Evolutionary conservation across 345 rosid species (phyloP), one percentile per base, ranked within the genome.

Genomic region (Carallia pectinifolia): DNA sequence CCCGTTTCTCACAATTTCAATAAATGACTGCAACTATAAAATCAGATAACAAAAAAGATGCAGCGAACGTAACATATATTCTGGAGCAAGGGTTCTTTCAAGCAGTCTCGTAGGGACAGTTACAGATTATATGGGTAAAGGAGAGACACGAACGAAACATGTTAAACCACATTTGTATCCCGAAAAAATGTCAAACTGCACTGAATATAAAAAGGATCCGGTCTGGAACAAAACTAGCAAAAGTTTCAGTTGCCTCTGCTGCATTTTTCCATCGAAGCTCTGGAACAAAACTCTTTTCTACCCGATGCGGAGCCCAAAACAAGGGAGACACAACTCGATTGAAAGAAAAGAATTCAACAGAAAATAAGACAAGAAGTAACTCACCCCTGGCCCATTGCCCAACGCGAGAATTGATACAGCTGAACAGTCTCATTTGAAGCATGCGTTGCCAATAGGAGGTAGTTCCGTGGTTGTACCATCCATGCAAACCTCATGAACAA

Each of bases 361-460:
- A 47, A 53, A 44, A 58, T 47, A 27, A 4, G 64, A 48, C 6
- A 2, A 29, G 40, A 13, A 66, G 60, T 33, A 16, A 65, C 78
- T 69, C 33, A 74, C 81, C 75, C 81, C 27, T 78, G 81, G 61
- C 39, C 72, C 68, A 9, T 73, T 13, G 91, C 98, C 96, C 97
- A 95, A 27, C 97, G 90, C 1, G 97, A 90, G 58, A 95, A 82
- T 66, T 92, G 91, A 81, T 89, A 95, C 72, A 92, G 97, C 78
- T 95, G 99, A 70, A 95, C 97, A 55, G 88, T 86, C 85, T 95
- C 99, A 62, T 90, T 95, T 34, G 99, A 95, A 74, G 84, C 98
- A 85, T 90, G 99, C 61, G 97, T 92, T 64, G 91, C 94, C 59
- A 94, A 86, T 71, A 90, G 93, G 44, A 86, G 80, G 76, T 88